phyloP scores from a whole-genome alignment of 371 early-diverging fungal species.

The Apophysomyces elegans region DNA sequence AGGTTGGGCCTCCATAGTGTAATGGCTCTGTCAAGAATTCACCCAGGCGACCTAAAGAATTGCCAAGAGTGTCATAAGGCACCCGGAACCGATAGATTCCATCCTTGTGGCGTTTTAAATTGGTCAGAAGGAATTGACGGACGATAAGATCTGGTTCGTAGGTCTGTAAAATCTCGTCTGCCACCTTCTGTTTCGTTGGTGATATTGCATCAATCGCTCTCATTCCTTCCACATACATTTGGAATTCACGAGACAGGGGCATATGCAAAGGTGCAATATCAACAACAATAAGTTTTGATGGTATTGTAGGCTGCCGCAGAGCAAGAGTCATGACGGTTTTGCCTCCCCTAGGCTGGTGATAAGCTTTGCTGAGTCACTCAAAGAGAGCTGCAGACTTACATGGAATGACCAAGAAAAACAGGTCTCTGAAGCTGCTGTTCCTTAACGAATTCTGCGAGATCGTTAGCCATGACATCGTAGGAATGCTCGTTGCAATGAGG shows the following conservation, averaged over 20 bases:
- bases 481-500: constrained; percentile 70
- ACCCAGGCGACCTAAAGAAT: constrained; percentile 60
- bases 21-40: constrained; percentile 27
- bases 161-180: constrained; percentile 74
- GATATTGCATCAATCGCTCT: constrained; percentile 62
- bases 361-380: background rate
- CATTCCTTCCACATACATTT: constrained; percentile 68
- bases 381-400: constrained; percentile 43
- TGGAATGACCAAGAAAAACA: constrained; percentile 88
- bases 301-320: constrained; percentile 49
- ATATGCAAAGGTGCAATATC: constrained; percentile 82
- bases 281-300: constrained; percentile 80
- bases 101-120: constrained; percentile 64
- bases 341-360: constrained; percentile 70
- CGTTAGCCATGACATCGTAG: constrained; percentile 84
- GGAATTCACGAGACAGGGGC: constrained; percentile 59
- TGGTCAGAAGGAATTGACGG: constrained; percentile 90
- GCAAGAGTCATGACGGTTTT: constrained; percentile 89
- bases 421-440: constrained; percentile 57
- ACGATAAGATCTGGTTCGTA: constrained; percentile 61
- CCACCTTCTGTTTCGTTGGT: constrained; percentile 68
- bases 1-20: constrained; percentile 60
- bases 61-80: constrained; percentile 69
- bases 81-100: constrained; percentile 68
- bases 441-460: constrained; percentile 71